These are phyloP conservation scores for Carex pumila DNA, from an alignment of 176 grass and related monocot genomes.

Conservation along the genomic window DNA sequence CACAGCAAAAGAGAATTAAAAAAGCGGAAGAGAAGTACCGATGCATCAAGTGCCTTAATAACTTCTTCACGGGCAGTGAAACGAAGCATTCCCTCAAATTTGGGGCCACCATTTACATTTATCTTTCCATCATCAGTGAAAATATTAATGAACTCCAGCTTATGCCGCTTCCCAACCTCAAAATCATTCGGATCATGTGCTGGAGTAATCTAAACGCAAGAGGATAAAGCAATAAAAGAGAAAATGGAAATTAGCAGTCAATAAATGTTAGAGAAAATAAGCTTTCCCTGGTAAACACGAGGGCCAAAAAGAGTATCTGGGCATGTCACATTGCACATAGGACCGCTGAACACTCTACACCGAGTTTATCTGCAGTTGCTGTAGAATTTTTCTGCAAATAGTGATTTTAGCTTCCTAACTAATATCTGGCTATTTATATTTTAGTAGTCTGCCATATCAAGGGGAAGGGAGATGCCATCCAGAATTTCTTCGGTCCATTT, in stretches of 20 bases:
- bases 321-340: not conserved
- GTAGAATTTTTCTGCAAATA: not conserved
- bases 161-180: conserved; percentile 87
- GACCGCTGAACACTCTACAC: not conserved
- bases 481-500: not conserved
- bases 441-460: not conserved
- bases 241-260: not conserved
- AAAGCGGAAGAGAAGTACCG: conserved; percentile 25
- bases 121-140: conserved; percentile 89
- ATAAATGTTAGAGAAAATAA: not conserved
- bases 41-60: conserved; percentile 54
- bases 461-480: not conserved
- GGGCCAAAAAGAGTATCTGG: not conserved
- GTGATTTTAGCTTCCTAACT: not conserved
- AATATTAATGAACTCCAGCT: conserved; percentile 79
- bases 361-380: not conserved
- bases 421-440: not conserved
- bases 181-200: conserved; percentile 94
- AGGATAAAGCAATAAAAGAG: conserved; percentile 1
- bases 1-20: not conserved
- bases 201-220: conserved; percentile 63
- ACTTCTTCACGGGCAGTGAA: conserved; percentile 58
- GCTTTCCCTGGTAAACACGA: not conserved
- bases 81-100: conserved; percentile 82
- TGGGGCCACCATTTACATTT: conserved; percentile 57